These are phyloP conservation scores for Apiospora pterosperma DNA, from an alignment of 2,329 filamentous ascomycete species.

Conservation along the genomic window DNA sequence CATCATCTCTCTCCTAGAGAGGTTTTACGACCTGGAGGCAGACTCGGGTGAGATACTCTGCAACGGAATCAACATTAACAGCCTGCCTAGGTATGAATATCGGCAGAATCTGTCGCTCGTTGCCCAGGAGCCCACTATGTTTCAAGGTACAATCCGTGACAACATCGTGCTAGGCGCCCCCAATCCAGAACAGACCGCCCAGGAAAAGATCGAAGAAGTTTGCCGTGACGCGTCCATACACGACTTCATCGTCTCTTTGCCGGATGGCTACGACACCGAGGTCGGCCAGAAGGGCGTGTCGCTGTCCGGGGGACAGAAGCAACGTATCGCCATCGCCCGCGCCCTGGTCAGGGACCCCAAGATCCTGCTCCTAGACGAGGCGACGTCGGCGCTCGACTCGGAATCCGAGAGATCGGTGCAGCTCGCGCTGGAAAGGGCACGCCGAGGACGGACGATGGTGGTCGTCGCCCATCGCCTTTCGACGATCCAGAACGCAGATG, in stretches of 20 bases:
- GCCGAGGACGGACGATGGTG: slow-evolving; percentile 41
- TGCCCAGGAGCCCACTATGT: slow-evolving; percentile 68
- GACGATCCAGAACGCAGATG: slow-evolving; percentile 38
- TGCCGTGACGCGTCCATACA: slow-evolving; percentile 39
- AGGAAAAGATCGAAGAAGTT: slow-evolving; percentile 47
- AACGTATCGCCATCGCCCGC: slow-evolving; percentile 58
- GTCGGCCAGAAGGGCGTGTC: slow-evolving; percentile 23
- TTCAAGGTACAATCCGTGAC: slow-evolving; percentile 58
- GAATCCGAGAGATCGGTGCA: slow-evolving; percentile 58
- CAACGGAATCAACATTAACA: slow-evolving; percentile 54
- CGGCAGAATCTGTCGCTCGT: slow-evolving; percentile 63
- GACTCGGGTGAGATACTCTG: slow-evolving; percentile 48
- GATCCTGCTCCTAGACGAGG: slow-evolving; percentile 68
- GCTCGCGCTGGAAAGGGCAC: slow-evolving; percentile 37
- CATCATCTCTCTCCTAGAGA: slow-evolving; percentile 49
- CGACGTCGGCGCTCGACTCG: slow-evolving; percentile 66
- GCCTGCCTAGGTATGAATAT: slow-evolving; percentile 56
- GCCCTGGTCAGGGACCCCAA: slow-evolving; percentile 68
- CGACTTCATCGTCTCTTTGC: slow-evolving; percentile 41
- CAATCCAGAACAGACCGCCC: slow-evolving; percentile 42
- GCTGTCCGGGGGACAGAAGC: slow-evolving; percentile 57
- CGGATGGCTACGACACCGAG: slow-evolving; percentile 31
- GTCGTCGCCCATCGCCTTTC: slow-evolving; percentile 23
- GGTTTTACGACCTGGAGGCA: slow-evolving; percentile 47
- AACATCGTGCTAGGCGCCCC: slow-evolving; percentile 61